Conservation (phyloP, 495 filamentous ascomycete species). For the Penicillium canescens region DNA sequence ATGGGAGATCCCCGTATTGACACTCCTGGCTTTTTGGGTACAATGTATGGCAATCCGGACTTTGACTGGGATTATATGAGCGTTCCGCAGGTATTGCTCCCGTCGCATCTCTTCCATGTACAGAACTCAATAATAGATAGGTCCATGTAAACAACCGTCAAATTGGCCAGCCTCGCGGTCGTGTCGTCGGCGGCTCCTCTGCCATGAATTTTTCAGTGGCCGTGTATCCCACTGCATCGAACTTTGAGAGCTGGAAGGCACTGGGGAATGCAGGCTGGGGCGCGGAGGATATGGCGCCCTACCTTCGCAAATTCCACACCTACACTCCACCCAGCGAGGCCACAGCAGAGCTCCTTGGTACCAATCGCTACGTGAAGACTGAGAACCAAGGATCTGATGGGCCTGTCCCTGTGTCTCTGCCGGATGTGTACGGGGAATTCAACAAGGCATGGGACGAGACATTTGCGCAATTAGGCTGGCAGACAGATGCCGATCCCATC, state of each 20-base stretch:
- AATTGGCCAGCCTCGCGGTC: constrained; percentile 43
- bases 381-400: constrained; percentile 20
- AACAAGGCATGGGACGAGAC: constrained; percentile 29
- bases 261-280: constrained; percentile 55
- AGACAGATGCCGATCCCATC: constrained; percentile 22
- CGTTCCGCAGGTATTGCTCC: constrained; percentile 45
- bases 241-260: constrained; percentile 49
- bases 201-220: constrained; percentile 44
- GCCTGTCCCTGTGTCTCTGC: constrained; percentile 25
- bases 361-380: constrained; percentile 13
- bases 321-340: constrained; percentile 15
- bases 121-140: neutral
- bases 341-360: constrained; percentile 8
- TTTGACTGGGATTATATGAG: constrained; percentile 58
- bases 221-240: constrained; percentile 26
- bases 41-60: constrained; percentile 43
- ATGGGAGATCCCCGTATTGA: constrained; percentile 42
- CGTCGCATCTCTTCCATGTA: neutral
- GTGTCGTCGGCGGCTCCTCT: constrained; percentile 56
- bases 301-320: constrained; percentile 31
- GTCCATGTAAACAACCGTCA: constrained; percentile 22
- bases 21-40: constrained; percentile 42
- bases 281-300: constrained; percentile 47
- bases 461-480: constrained; percentile 23
- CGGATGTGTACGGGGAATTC: constrained; percentile 20